Evolutionary conservation across 805 yeast genomes (phyloP).

Genomic region (Candida chauliodis): DNA sequence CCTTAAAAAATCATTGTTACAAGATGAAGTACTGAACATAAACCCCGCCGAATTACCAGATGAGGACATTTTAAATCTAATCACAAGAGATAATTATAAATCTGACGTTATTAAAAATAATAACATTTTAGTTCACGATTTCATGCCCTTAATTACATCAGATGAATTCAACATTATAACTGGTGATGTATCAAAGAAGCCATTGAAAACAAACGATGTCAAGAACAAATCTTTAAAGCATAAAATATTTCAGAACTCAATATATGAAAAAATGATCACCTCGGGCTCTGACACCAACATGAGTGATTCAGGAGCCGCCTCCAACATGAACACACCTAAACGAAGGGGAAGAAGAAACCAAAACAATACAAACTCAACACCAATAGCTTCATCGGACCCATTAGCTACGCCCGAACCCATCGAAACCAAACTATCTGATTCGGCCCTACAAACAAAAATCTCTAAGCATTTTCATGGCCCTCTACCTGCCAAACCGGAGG

Average conservation of each 20-base stretch:
- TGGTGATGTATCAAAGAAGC: conserved; percentile 24
- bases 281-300: conserved; percentile 40
- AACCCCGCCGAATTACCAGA: not conserved
- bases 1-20: conserved; percentile 14
- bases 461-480: conserved; percentile 43
- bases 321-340: conserved; percentile 20
- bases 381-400: conserved; percentile 6
- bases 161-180: conserved; percentile 39
- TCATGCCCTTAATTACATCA: conserved; percentile 37
- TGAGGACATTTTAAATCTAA: conserved; percentile 6
- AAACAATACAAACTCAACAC: not conserved
- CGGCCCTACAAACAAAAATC: conserved; percentile 37
- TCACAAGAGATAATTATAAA: not conserved
- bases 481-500: conserved; percentile 29
- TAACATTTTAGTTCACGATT: conserved; percentile 28
- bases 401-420: conserved; percentile 8
- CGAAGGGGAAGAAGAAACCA: conserved; percentile 32
- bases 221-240: conserved; percentile 25
- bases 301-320: conserved; percentile 14
- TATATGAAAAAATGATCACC: conserved; percentile 31
- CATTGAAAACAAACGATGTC: conserved; percentile 9
- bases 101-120: not conserved
- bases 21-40: conserved; percentile 3
- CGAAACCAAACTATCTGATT: conserved; percentile 27
- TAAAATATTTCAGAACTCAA: conserved; percentile 36